Evolutionary conservation across 2,329 filamentous ascomycete genomes (phyloP).

Genomic region (Torrubiella hemipterigena): DNA sequence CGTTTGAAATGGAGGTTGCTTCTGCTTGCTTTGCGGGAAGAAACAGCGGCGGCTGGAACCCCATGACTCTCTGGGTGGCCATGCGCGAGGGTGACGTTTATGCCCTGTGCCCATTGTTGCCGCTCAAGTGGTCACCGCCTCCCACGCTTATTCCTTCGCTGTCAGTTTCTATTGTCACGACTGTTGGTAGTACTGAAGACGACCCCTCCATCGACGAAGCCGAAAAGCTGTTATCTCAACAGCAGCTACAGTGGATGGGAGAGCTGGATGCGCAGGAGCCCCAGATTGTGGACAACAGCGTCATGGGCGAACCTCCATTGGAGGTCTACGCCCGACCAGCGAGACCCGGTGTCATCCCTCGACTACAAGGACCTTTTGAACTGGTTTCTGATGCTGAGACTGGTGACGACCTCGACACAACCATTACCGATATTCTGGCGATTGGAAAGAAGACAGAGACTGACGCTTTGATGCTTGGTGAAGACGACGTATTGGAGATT

Average conservation of each 20-base stretch:
- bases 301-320: constrained; percentile 31
- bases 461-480: constrained; percentile 49
- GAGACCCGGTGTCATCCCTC: constrained; percentile 45
- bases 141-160: constrained; percentile 69
- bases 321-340: constrained; percentile 47
- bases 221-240: constrained; percentile 46
- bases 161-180: constrained; percentile 70
- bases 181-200: constrained; percentile 50
- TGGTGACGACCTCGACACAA: constrained; percentile 44
- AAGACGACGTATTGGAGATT: constrained; percentile 48
- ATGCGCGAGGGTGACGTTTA: constrained; percentile 92
- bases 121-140: constrained; percentile 72
- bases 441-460: constrained; percentile 51
- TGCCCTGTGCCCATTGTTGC: constrained; percentile 80
- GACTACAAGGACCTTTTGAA: constrained; percentile 50
- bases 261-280: constrained; percentile 54
- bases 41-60: constrained; percentile 72
- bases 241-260: constrained; percentile 57
- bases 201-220: constrained; percentile 39
- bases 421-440: constrained; percentile 49
- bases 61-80: constrained; percentile 95
- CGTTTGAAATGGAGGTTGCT: constrained; percentile 87
- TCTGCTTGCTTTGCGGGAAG: constrained; percentile 66
- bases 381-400: constrained; percentile 41
- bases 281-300: constrained; percentile 33